Percentiles rank a stretch among this genome's conserved stretches.
These are phyloP conservation scores for Colletotrichum paranaense DNA, from an alignment of 2,329 filamentous ascomycete species.

Conservation along the genomic window DNA sequence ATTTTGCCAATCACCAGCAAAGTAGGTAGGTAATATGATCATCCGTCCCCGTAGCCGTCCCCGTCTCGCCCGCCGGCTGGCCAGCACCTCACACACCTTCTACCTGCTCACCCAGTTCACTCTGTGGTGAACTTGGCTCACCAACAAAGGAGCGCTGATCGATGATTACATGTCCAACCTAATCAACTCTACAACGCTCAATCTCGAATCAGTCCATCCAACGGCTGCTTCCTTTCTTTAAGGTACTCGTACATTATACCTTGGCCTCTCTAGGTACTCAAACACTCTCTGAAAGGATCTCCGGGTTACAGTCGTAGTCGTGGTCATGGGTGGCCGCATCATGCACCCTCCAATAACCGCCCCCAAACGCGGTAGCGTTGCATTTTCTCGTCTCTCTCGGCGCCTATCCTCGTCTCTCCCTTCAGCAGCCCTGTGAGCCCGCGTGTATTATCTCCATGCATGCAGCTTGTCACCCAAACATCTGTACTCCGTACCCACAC, in stretches of 20 bases:
- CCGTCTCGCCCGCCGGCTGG: too few relatives aligned
- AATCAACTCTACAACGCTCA: background rate
- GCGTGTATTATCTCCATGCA: background rate
- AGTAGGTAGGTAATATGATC: too few relatives aligned
- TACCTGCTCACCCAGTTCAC: too few relatives aligned
- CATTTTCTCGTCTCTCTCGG: background rate
- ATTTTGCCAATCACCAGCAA: too few relatives aligned
- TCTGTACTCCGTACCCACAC: background rate
- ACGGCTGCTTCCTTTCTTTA: background rate
- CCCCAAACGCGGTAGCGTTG: constrained; percentile 11
- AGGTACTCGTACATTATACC: too few relatives aligned
- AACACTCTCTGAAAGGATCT: background rate
- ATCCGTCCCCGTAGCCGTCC: too few relatives aligned
- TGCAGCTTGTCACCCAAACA: background rate
- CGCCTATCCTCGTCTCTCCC: background rate
- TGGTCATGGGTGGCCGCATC: background rate
- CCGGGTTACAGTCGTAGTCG: background rate
- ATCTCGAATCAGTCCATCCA: background rate
- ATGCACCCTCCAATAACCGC: background rate
- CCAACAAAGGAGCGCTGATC: too few relatives aligned
- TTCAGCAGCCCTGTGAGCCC: background rate
- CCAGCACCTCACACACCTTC: too few relatives aligned
- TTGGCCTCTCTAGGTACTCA: background rate
- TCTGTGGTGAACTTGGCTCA: too few relatives aligned
- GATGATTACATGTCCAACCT: background rate